These are phyloP conservation scores for Pseudogymnoascus verrucosus DNA, from an alignment of 2,329 filamentous ascomycete species.

Conservation along the genomic window DNA sequence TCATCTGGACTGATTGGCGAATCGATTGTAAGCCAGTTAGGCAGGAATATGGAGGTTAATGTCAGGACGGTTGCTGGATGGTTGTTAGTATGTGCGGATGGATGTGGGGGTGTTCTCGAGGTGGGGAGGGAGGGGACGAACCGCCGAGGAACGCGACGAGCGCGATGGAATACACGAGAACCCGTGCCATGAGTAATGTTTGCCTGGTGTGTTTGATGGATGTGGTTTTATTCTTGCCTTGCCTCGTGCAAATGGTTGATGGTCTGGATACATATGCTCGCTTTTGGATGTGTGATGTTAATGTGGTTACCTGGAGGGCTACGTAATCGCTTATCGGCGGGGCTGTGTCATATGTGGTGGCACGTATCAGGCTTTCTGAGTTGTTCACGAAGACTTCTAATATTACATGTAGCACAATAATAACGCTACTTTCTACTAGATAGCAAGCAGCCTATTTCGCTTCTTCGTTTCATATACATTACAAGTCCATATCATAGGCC, in stretches of 20 bases:
- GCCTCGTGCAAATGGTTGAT: neutral
- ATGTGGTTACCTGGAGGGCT: neutral
- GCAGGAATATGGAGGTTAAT: slow-evolving; percentile 58
- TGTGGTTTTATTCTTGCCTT: neutral
- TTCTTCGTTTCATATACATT: neutral
- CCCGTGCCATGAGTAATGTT: slow-evolving; percentile 33
- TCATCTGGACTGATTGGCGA: slow-evolving; percentile 40
- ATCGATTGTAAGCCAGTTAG: slow-evolving; percentile 63
- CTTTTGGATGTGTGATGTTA: neutral
- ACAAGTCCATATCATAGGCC: neutral
- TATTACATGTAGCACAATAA: neutral
- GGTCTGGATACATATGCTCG: slow-evolving; percentile 7
- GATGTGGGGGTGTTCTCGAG: neutral
- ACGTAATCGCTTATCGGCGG: slow-evolving; percentile 8
- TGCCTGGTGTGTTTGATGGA: neutral
- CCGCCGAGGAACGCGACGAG: slow-evolving; percentile 36
- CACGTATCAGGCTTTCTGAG: neutral
- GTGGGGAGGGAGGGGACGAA: slow-evolving; percentile 27
- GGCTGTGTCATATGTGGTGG: neutral
- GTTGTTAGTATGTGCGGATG: slow-evolving; percentile 9
- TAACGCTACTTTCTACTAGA: neutral
- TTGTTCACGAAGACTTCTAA: neutral
- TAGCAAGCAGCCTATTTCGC: neutral
- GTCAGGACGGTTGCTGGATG: slow-evolving; percentile 60
- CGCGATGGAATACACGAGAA: slow-evolving; percentile 33